Percentiles rank a stretch among this genome's conserved stretches.
Conservation (phyloP, 306 rosid genomes). For the Herpetospermum pedunculosum region DNA sequence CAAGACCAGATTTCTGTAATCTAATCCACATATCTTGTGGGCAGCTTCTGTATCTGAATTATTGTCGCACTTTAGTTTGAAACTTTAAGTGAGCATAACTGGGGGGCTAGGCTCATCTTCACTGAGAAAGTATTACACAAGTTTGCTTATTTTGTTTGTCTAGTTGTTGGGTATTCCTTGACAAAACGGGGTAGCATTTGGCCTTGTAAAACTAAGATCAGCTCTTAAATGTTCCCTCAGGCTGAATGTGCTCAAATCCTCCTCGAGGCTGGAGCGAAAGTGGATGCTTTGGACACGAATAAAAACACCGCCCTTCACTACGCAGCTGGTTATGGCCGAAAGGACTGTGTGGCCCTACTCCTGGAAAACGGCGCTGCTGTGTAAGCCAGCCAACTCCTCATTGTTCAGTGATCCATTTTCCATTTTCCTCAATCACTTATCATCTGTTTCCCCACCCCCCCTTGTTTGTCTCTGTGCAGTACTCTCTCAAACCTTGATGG, state of each 20-base stretch:
- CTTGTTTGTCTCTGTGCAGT: slow-evolving; percentile 32
- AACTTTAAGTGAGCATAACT: neutral
- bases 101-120: neutral
- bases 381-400: slow-evolving; percentile 33
- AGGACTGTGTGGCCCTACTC: slow-evolving; percentile 91
- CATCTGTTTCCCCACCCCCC: neutral
- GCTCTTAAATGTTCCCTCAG: slow-evolving; percentile 26
- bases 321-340: slow-evolving; percentile 98
- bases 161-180: neutral
- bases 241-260: slow-evolving; percentile 92
- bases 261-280: slow-evolving; percentile 91
- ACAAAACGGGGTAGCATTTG: neutral
- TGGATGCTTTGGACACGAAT: slow-evolving; percentile 88
- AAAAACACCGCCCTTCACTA: slow-evolving; percentile 98
- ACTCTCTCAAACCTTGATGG: slow-evolving; percentile 94
- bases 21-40: neutral
- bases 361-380: slow-evolving; percentile 93
- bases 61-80: neutral
- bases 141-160: neutral
- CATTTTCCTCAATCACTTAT: neutral
- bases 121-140: neutral
- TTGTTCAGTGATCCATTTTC: neutral
- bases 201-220: neutral
- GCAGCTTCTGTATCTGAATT: neutral
- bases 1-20: neutral